Base-by-base conservation (phyloP, 2,329 filamentous ascomycete genomes). In the Cladobotryum protrusum region DNA sequence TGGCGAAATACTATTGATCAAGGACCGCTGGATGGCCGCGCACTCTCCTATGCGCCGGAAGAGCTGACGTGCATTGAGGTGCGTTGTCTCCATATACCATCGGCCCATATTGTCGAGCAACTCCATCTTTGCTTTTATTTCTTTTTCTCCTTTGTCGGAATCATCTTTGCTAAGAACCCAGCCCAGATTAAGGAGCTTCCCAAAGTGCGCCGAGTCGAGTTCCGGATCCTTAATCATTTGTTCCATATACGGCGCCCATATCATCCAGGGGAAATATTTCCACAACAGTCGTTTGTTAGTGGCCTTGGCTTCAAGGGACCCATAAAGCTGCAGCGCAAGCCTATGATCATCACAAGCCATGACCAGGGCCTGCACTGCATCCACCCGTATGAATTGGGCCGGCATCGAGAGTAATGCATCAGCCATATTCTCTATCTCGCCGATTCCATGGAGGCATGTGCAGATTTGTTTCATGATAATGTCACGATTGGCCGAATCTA, bases 221-320 rank as follows among this genome's bases (percentile, higher is more conserved):
- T 57, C 44, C 3, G 59, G 50, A 46, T 71, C 66, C 35, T 59
- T 59, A 52, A 70, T 61, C 52, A 72, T 64, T 20, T 48, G 43
- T 36, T 68, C 57, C 4, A 61, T 40, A 47, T 69, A 62, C 4
- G 56, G 57, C 15, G 49, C 51, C 69, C 69, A 72, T 12, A 57
- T 45, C 13, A 57, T 57, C 66, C 67, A 71, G 14, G 58, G 45
- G 62, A 67, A 67, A 4, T 57, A 43, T 24, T 50, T 35, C 19
- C 45, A n/a, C 24, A 40, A 36, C 6, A 11, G 6, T 7, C 34
- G 47, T 5, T 36, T 43, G 12, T 36, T n/a, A 8, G 34, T 33
- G 0, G 42, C 43, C 12, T 55, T 54, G 14, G 36, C 18, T 15
- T 53, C 46, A n/a, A 55, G 43, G 2, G 48, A 43, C 20, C 57